phyloP scores from a whole-genome alignment of 129 eudicot species.

The Artemisia tridentata region DNA sequence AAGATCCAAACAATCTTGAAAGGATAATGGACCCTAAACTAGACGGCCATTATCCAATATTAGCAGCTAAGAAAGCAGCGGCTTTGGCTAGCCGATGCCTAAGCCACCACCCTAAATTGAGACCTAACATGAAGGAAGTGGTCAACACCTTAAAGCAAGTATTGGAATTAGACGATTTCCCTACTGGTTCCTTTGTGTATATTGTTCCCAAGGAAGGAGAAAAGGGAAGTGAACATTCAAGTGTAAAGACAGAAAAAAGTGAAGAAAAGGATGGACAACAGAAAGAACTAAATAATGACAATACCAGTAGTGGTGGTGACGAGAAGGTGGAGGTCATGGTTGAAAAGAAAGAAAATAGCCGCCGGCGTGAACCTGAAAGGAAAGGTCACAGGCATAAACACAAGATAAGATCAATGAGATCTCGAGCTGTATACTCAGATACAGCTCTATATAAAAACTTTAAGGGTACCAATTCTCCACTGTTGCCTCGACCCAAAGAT shows the following conservation, averaged over 20 bases:
- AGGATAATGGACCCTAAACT: constrained; percentile 60
- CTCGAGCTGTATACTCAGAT: constrained; percentile 61
- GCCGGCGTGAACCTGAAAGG: constrained; percentile 17
- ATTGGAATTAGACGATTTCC: constrained; percentile 41
- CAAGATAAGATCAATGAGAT: constrained; percentile 35
- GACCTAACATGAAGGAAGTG: constrained; percentile 56
- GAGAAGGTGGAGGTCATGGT: constrained; percentile 17
- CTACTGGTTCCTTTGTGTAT: constrained; percentile 44
- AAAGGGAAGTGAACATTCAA: neutral
- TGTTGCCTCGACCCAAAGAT: constrained; percentile 28
- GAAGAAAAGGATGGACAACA: constrained; percentile 17
- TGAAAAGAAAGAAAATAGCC: constrained; percentile 29
- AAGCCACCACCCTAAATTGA: constrained; percentile 51
- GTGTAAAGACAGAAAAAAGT: neutral
- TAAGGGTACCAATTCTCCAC: constrained; percentile 32
- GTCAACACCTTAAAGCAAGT: constrained; percentile 54
- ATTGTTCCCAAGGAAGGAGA: constrained; percentile 36
- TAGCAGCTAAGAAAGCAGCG: constrained; percentile 48
- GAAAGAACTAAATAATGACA: constrained; percentile 5
- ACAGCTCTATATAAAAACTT: constrained; percentile 51
- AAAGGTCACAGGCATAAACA: constrained; percentile 36
- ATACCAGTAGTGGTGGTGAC: constrained; percentile 15
- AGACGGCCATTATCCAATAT: constrained; percentile 42
- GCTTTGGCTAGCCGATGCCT: constrained; percentile 56
- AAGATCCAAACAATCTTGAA: constrained; percentile 46